Conservation (phyloP, 768 basidiomycete species). For the Lactarius trivialis region DNA sequence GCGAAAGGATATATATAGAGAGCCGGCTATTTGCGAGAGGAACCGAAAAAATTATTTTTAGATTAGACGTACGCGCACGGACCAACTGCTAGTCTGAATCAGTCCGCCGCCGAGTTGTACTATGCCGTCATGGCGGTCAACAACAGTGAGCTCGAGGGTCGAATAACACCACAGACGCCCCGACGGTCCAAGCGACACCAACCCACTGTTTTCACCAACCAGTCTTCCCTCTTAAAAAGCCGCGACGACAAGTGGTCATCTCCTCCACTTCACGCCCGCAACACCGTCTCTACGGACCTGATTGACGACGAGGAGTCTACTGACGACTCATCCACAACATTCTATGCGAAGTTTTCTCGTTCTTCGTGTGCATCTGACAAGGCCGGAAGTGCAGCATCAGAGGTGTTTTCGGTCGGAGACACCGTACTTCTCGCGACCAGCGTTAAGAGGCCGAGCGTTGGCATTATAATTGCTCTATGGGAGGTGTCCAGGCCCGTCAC, state of each 20-base stretch:
- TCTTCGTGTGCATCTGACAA: constrained; percentile 2
- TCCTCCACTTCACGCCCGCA: constrained; percentile 16
- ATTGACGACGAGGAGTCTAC: constrained; percentile 18
- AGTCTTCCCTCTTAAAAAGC: not conserved
- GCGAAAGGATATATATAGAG: constrained; percentile 20
- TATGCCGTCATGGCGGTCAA: not conserved
- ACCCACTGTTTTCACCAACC: constrained; percentile 9
- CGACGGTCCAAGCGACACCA: constrained; percentile 22
- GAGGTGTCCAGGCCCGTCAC: constrained; percentile 37
- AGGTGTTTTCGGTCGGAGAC: constrained; percentile 53
- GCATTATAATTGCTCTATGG: constrained; percentile 68
- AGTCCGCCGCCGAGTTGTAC: no score
- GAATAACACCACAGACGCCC: constrained; percentile 13
- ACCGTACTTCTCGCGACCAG: constrained; percentile 53
- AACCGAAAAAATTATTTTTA: not conserved
- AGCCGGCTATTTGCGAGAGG: constrained; percentile 7
- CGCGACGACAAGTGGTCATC: constrained; percentile 15
- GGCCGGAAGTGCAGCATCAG: constrained; percentile 8
- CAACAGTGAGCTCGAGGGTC: not conserved
- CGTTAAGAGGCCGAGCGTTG: constrained; percentile 50
- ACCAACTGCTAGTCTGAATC: constrained; percentile 4
- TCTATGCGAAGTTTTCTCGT: constrained; percentile 15
- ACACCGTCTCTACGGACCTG: constrained; percentile 17
- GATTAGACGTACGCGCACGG: constrained; percentile 1
- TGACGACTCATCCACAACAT: constrained; percentile 6